Evolutionary conservation across 306 rosid genomes (phyloP).

Genomic region (Medicago lupulina): DNA sequence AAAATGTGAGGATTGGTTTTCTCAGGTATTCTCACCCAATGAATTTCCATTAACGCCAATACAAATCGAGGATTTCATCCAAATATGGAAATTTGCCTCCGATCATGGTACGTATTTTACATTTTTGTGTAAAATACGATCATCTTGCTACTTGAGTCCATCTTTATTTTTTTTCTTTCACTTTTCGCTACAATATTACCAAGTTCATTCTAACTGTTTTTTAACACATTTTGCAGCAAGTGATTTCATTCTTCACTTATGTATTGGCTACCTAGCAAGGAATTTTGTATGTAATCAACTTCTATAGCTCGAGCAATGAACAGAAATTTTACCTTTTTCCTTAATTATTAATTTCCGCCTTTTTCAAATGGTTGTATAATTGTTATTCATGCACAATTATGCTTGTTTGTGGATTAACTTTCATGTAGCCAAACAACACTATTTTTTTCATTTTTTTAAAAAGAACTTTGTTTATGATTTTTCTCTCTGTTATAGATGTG

Average conservation of each 20-base stretch:
- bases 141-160: not conserved
- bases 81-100: conserved; percentile 67
- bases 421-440: not conserved
- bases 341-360: conserved; percentile 2
- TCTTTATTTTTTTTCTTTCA: not conserved
- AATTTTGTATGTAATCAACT: conserved; percentile 71
- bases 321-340: conserved; percentile 10
- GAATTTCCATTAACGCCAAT: conserved; percentile 45
- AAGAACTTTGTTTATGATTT: conserved; percentile 25
- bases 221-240: conserved; percentile 58
- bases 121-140: conserved; percentile 16
- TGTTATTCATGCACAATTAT: conserved; percentile 18
- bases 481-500: conserved; percentile 58
- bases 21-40: conserved; percentile 50
- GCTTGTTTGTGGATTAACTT: conserved; percentile 15
- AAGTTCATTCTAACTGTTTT: conserved; percentile 46
- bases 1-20: conserved; percentile 72
- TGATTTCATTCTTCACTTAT: conserved; percentile 56
- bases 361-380: conserved; percentile 14
- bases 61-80: conserved; percentile 63
- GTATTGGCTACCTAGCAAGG: conserved; percentile 74
- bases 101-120: conserved; percentile 58
- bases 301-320: conserved; percentile 33
- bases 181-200: conserved; percentile 16
- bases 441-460: conserved; percentile 21